phyloP scores from a whole-genome alignment of 2,329 filamentous ascomycete species.

The Ascochyta clinopodiicola region DNA sequence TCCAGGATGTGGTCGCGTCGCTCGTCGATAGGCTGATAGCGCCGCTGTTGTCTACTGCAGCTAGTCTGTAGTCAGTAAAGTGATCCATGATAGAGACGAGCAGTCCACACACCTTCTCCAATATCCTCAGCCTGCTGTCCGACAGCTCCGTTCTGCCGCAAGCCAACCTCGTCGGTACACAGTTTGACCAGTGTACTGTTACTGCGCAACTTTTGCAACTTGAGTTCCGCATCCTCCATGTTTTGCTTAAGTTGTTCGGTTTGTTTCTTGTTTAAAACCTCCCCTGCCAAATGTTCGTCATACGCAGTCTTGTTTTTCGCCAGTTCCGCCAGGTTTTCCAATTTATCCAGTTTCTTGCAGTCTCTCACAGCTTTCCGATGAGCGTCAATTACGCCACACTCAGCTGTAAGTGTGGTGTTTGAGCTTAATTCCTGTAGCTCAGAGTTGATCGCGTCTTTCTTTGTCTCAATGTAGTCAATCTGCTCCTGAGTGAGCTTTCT shows the following conservation, averaged over 20 bases:
- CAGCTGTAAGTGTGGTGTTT: constrained; percentile 33
- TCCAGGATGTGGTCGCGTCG: not conserved
- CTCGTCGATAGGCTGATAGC: constrained; percentile 18
- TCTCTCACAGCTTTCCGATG: constrained; percentile 24
- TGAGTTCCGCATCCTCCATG: constrained; percentile 32
- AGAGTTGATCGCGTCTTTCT: constrained; percentile 27
- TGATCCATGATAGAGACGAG: not conserved
- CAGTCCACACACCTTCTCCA: constrained; percentile 4
- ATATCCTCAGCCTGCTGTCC: constrained; percentile 15
- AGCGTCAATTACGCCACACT: constrained; percentile 34
- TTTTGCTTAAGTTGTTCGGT: constrained; percentile 31
- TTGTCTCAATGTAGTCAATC: constrained; percentile 28
- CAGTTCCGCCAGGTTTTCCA: constrained; percentile 28
- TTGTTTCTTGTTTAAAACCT: constrained; percentile 31
- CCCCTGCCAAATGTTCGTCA: constrained; percentile 19
- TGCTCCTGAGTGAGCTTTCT: constrained; percentile 30
- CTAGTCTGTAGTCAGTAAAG: constrained; percentile 11
- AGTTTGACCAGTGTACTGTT: constrained; percentile 37
- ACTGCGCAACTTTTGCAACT: constrained; percentile 29
- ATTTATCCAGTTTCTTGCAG: constrained; percentile 29
- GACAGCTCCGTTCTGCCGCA: constrained; percentile 8
- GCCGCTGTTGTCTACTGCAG: constrained; percentile 17
- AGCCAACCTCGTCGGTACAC: constrained; percentile 14
- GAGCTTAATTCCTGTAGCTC: constrained; percentile 29
- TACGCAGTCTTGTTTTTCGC: constrained; percentile 31